A percentile compares a stretch with the other conserved stretches of the same genome.
These are phyloP conservation scores for Aegle marmelos DNA, from an alignment of 345 rosid genomes.

Conservation along the genomic window DNA sequence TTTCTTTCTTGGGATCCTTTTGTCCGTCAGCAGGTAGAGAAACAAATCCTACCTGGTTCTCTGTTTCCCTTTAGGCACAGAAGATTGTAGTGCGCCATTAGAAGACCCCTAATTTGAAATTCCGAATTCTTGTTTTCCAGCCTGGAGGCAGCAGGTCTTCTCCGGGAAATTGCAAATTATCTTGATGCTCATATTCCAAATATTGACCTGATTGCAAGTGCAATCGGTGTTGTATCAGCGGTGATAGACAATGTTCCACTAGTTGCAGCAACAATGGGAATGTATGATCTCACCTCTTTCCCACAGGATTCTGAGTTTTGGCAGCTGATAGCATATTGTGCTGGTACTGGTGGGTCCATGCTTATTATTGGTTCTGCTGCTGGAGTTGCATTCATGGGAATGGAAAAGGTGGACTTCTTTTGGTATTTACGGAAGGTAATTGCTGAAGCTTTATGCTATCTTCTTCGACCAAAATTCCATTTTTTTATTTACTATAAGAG, in stretches of 20 bases:
- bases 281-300: constrained; percentile 81
- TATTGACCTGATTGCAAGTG: constrained; percentile 72
- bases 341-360: constrained; percentile 97
- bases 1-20: constrained; percentile 92
- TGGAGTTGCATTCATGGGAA: constrained; percentile 98
- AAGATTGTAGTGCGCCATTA: neutral
- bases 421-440: constrained; percentile 89
- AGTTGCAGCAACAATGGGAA: constrained; percentile 97
- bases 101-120: neutral
- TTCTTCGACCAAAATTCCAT: neutral
- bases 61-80: neutral
- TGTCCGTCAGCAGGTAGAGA: constrained; percentile 81
- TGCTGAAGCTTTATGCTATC: neutral
- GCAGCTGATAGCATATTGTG: constrained; percentile 94
- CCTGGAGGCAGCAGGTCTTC: constrained; percentile 93
- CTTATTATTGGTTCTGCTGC: constrained; percentile 92
- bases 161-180: constrained; percentile 87
- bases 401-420: constrained; percentile 96
- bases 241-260: constrained; percentile 89
- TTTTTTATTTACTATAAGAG: neutral
- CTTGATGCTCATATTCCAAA: constrained; percentile 79
- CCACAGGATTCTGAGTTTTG: constrained; percentile 89
- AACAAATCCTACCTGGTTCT: neutral
- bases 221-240: constrained; percentile 83
- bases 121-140: constrained; percentile 30